Evolutionary conservation across 2,329 filamentous ascomycete species (phyloP), one percentile per base, ranked within the genome.

Genomic region (Pyrenophora tritici-repentis): DNA sequence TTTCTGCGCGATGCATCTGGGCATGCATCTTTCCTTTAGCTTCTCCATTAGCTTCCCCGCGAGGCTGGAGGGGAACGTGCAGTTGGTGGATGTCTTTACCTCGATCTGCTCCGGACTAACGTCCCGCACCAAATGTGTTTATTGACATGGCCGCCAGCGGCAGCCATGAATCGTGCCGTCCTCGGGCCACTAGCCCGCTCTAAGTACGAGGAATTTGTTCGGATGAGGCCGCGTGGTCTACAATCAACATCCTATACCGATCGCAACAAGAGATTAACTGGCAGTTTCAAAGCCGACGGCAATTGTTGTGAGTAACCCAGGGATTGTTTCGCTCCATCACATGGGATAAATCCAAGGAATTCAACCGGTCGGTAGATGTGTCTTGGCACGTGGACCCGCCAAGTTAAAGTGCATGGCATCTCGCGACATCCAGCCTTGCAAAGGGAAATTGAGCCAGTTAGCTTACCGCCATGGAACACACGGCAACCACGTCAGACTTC

Each of bases 281-380:
- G 13, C 10, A 22, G 3, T 8, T 8, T 35, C 34, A 48, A 31
- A 43, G 39, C 44, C 49, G 44, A 40, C 18, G 20, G 24, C 17
- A 45, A 26, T 31, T 26, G 14, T 40, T 33, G 4, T 38, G 31
- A 31, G 41, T 37, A 48, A 43, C 47, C 41, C 53, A 42, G 49
- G 53, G n/a, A 56, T 56, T 51, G 46, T 41, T n/a, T 32, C 41
- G 47, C 50, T 59, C 59, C 55, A 55, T 51, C 26, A 41, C 46
- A 53, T 55, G 2, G 26, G 26, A 29, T 29, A 29, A 58, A 65
- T 64, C 50, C 55, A 42, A 50, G 53, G 48, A 53, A 67, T 66
- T 70, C 66, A 70, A 45, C 65, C 67, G 63, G 49, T 53, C 36
- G 47, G 45, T 45, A 55, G 35, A 36, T 31, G 24, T 14, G 16